Conservation (phyloP, 805 yeast genomes). For the Kuraishia hungarica region DNA sequence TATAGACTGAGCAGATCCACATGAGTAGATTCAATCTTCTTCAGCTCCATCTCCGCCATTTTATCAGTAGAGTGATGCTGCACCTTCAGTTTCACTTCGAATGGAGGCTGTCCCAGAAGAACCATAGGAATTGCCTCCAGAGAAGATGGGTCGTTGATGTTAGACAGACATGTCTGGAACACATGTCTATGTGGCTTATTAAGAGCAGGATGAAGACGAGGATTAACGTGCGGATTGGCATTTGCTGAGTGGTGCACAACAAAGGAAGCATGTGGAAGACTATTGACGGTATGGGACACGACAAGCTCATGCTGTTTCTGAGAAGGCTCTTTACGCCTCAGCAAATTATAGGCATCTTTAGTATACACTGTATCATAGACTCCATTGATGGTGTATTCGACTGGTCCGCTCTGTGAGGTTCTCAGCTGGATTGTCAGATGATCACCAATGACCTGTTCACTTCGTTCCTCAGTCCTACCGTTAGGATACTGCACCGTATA, state of each 20-base stretch:
- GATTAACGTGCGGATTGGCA: background rate
- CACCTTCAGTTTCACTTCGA: conserved; percentile 45
- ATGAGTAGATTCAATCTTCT: conserved; percentile 27
- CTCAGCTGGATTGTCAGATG: conserved; percentile 28
- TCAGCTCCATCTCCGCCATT: conserved; percentile 35
- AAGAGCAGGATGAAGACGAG: background rate
- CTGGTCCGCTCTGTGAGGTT: conserved; percentile 44
- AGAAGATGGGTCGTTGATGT: conserved; percentile 13
- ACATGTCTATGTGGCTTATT: conserved; percentile 4
- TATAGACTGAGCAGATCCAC: conserved; percentile 36
- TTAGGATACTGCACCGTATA: conserved; percentile 55
- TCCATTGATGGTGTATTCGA: conserved; percentile 50
- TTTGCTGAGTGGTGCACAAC: background rate
- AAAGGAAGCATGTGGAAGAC: conserved; percentile 48
- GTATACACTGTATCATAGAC: conserved; percentile 60
- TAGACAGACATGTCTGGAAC: conserved; percentile 20
- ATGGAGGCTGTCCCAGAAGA: conserved; percentile 57
- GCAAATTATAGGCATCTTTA: conserved; percentile 24
- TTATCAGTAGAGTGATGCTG: conserved; percentile 53
- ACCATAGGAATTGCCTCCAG: conserved; percentile 46
- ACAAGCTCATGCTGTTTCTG: conserved; percentile 20
- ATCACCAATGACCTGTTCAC: conserved; percentile 38
- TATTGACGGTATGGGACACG: conserved; percentile 44
- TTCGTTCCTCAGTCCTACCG: conserved; percentile 32
- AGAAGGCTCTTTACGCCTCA: conserved; percentile 15